These are phyloP conservation scores for Geranomyces variabilis DNA, from an alignment of 192 early-diverging fungal species.

Conservation along the genomic window DNA sequence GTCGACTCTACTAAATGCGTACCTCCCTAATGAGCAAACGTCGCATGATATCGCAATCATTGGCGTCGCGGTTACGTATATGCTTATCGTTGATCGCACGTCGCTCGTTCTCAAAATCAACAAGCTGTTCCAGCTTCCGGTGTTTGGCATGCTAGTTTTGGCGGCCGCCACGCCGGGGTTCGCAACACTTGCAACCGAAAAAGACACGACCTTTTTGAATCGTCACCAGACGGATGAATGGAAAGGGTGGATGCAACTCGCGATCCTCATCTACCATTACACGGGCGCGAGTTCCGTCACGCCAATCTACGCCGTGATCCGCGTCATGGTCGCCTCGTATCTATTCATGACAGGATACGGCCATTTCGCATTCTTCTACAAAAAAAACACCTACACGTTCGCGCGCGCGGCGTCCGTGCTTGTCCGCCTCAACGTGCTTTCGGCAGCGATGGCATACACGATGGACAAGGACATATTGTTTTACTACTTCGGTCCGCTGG, in stretches of 20 bases:
- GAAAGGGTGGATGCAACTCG: conserved; percentile 87
- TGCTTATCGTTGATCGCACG: conserved; percentile 73
- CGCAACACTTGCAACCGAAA: conserved; percentile 49
- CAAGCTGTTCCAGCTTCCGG: conserved; percentile 55
- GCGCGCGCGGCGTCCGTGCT: conserved; percentile 65
- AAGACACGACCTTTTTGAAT: conserved; percentile 63
- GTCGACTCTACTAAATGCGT: not conserved
- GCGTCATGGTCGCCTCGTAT: conserved; percentile 75
- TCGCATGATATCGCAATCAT: conserved; percentile 13
- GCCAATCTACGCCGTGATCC: conserved; percentile 72
- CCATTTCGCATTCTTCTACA: conserved; percentile 73
- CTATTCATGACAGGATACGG: conserved; percentile 86
- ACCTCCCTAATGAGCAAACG: conserved; percentile 1
- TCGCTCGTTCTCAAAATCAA: conserved; percentile 67
- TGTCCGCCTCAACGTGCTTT: conserved; percentile 70
- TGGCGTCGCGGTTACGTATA: conserved; percentile 53
- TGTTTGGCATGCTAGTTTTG: conserved; percentile 53
- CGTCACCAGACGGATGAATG: conserved; percentile 84
- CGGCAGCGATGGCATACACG: conserved; percentile 62
- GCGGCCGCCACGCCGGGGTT: conserved; percentile 49
- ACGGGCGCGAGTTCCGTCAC: conserved; percentile 65
- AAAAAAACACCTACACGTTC: conserved; percentile 70
- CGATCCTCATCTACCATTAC: conserved; percentile 73
- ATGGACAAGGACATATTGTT: conserved; percentile 74
- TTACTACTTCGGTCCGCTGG: conserved; percentile 81